Percentiles rank a stretch among this genome's conserved stretches.
Evolutionary conservation across 805 yeast species (phyloP).

Genomic region (Metschnikowia cubensis): DNA sequence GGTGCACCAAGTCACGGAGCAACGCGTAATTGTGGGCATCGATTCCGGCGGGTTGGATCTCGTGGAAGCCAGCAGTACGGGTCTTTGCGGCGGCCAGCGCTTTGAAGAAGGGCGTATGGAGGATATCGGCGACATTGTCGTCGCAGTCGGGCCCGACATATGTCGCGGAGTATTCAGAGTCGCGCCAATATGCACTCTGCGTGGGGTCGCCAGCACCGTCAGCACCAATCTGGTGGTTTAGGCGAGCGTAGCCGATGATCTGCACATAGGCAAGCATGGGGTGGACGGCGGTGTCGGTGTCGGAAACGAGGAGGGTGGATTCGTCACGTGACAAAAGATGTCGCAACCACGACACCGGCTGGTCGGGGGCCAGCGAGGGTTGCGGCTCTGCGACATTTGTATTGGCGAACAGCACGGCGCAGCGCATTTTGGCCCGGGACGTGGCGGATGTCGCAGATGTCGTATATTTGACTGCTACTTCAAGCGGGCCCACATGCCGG

Average conservation of each 20-base stretch:
- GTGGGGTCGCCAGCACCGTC: conserved; percentile 13
- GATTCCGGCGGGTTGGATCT: conserved; percentile 21
- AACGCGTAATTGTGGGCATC: conserved; percentile 22
- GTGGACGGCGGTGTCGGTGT: conserved; percentile 8
- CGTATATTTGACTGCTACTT: neutral
- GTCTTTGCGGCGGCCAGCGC: conserved; percentile 14
- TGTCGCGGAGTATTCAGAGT: conserved; percentile 29
- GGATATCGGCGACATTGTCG: conserved; percentile 19
- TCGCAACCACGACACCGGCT: conserved; percentile 10
- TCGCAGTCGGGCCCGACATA: conserved; percentile 25
- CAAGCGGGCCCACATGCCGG: conserved; percentile 1
- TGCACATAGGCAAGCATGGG: conserved; percentile 37
- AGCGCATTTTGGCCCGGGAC: neutral
- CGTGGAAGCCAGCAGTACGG: conserved; percentile 35
- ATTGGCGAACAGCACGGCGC: neutral
- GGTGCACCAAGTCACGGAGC: conserved; percentile 33
- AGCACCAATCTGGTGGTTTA: conserved; percentile 32
- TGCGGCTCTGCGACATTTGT: neutral
- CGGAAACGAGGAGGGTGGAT: neutral
- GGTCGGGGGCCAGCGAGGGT: neutral
- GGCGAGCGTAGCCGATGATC: conserved; percentile 36
- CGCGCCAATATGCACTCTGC: conserved; percentile 32
- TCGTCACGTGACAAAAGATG: conserved; percentile 10
- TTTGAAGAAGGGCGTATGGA: conserved; percentile 24
- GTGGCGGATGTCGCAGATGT: neutral